phyloP scores from a whole-genome alignment of 148 eudicot species.

The Fagopyrum tataricum region DNA sequence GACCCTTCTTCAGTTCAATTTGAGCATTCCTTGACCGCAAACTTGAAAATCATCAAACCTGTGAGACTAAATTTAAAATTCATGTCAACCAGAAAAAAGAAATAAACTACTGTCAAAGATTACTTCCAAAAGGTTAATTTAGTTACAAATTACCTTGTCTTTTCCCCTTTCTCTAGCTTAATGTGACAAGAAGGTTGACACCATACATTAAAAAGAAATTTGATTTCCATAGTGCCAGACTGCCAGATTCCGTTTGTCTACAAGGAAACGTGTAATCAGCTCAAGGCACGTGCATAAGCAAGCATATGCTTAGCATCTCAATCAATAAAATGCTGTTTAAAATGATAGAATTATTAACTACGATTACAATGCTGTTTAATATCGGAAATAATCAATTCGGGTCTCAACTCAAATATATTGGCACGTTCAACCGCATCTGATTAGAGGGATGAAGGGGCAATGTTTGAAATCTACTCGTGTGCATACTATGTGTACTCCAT shows the following conservation, averaged over 20 bases:
- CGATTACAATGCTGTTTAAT: no score
- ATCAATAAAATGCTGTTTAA: background rate
- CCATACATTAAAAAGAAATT: background rate
- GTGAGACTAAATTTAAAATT: background rate
- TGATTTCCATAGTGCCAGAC: background rate
- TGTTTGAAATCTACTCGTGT: background rate
- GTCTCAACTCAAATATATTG: no score
- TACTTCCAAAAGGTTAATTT: background rate
- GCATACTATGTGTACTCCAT: background rate
- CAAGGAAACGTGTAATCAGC: background rate
- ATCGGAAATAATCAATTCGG: no score
- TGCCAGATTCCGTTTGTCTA: background rate
- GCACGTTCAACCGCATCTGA: background rate
- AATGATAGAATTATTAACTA: background rate
- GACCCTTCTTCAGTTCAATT: background rate
- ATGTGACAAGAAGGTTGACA: background rate
- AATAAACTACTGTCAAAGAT: background rate
- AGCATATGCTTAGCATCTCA: background rate
- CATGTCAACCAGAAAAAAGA: background rate
- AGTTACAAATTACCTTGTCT: background rate
- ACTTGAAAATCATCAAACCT: background rate
- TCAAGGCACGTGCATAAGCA: conserved; percentile 1
- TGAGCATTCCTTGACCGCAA: background rate
- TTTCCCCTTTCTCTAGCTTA: background rate
- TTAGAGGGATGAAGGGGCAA: background rate